phyloP scores from a whole-genome alignment of 768 basidiomycete genomes.

The Boletus speciosus region DNA sequence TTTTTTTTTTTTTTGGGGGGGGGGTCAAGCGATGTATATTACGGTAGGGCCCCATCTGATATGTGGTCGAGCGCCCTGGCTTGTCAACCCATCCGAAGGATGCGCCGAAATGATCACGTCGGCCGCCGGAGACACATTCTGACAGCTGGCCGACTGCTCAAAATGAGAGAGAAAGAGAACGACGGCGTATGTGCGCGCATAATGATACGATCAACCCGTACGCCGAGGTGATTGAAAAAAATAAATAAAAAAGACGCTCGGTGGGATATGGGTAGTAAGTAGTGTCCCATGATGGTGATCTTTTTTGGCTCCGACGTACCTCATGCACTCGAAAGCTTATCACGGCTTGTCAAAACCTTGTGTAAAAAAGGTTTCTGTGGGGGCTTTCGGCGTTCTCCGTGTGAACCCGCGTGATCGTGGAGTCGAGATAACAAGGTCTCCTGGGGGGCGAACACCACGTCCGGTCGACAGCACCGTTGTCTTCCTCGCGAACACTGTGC shows the following conservation, averaged over 20 bases:
- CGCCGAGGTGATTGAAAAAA: conserved; percentile 9
- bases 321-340: conserved; percentile 15
- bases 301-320: conserved; percentile 9
- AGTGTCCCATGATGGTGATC: conserved; percentile 5
- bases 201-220: conserved; percentile 3
- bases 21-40: not conserved
- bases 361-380: conserved; percentile 7
- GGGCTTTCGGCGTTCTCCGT: conserved; percentile 10
- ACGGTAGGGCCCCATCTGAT: no score
- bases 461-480: not conserved
- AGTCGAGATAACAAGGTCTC: conserved; percentile 7
- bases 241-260: not conserved
- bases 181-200: conserved; percentile 8
- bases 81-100: not conserved
- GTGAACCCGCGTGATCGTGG: conserved; percentile 16
- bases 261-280: conserved; percentile 2
- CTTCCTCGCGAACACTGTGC: not conserved
- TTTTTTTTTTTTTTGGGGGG: no score
- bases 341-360: conserved; percentile 12
- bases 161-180: not conserved
- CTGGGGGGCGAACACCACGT: not conserved
- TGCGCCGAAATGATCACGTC: not conserved
- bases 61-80: not conserved
- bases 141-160: not conserved
- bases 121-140: not conserved